Base-by-base conservation (phyloP, 1,284 basidiomycete genomes). In the Sanghuangporus sanghuang region DNA sequence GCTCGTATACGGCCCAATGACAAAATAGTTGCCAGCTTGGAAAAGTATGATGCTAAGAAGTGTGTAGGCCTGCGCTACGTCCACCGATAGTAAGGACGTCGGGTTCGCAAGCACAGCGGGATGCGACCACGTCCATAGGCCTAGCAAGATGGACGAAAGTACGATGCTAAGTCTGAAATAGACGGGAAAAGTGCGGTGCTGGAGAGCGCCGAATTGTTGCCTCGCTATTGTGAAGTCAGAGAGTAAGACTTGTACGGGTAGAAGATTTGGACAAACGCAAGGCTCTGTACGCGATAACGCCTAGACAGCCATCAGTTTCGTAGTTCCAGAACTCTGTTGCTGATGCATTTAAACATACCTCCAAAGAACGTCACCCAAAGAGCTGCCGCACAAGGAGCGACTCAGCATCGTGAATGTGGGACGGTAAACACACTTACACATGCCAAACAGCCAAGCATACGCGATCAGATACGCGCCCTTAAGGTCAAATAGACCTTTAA, bases 171-270 rank as follows among this genome's bases (percentile, higher is more conserved):
- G 73, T 32, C 81, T 73, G 70, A 94, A 93, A 76, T 92, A 94
- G 63, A 89, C 73, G 1, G 92, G 90, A 74, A 92, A 90, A 0
- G 82, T 83, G 68, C 81, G 81, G 69, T 89, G 84, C 72, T 94
- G 91, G 42, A 95, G 81, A 49, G 81, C 76, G n/a, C 87, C 85
- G 68, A 94, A 94, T 65, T 89, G 85, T 61, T 89, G 84, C 57
- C 86, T 81, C 21, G 89, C 85, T 85, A 68, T 38, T 27, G 16
- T 54, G 32, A 5, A 12, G 32, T 54, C 11, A n/a, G 32, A 35
- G 27, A 23, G n/a, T 23, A 14, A 5, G 12, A 36, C 23, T 11
- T 23, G 32, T 36, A 54, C 38, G 32, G 35, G 27, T 54, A 36
- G 53, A 50, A 6, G 18, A 23, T 9, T 27, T 48, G 57, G 18